Conservation (phyloP, 345 rosid genomes). For the Euphorbia pulcherrima region DNA sequence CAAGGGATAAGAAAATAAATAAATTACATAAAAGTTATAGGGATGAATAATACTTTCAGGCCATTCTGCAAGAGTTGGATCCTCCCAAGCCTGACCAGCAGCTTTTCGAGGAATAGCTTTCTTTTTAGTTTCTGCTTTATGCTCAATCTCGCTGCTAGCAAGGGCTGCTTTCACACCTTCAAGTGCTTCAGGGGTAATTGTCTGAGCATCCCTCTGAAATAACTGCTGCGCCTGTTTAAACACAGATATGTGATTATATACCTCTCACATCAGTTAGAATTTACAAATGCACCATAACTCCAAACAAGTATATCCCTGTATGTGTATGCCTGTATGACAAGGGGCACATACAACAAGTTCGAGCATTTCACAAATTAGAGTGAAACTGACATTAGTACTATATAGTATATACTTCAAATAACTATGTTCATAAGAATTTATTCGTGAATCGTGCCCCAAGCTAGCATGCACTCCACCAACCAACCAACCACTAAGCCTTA, state of each 20-base stretch:
- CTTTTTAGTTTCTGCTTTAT: slow-evolving; percentile 84
- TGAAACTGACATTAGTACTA: not conserved
- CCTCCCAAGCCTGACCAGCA: slow-evolving; percentile 95
- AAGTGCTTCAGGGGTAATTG: slow-evolving; percentile 90
- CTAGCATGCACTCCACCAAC: not conserved
- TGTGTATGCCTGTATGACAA: too few species aligned
- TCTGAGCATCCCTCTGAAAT: slow-evolving; percentile 92
- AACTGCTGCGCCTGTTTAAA: slow-evolving; percentile 76
- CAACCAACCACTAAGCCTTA: too few species aligned
- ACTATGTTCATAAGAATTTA: not conserved
- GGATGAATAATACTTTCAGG: slow-evolving; percentile 71
- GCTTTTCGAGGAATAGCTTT: slow-evolving; percentile 96
- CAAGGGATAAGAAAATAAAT: not conserved
- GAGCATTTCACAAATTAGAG: not conserved
- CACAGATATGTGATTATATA: slow-evolving; percentile 12
- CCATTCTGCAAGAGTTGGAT: slow-evolving; percentile 95
- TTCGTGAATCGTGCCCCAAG: not conserved
- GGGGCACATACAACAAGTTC: too few species aligned
- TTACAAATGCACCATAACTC: not conserved
- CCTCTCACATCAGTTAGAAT: not conserved
- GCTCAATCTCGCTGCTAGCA: slow-evolving; percentile 87
- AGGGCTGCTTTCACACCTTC: slow-evolving; percentile 95
- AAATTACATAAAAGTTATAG: not conserved
- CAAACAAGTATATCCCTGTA: not conserved
- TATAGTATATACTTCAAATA: not conserved